These are phyloP conservation scores for Moricandia moricandioides DNA, from an alignment of 345 rosid genomes.

Conservation along the genomic window DNA sequence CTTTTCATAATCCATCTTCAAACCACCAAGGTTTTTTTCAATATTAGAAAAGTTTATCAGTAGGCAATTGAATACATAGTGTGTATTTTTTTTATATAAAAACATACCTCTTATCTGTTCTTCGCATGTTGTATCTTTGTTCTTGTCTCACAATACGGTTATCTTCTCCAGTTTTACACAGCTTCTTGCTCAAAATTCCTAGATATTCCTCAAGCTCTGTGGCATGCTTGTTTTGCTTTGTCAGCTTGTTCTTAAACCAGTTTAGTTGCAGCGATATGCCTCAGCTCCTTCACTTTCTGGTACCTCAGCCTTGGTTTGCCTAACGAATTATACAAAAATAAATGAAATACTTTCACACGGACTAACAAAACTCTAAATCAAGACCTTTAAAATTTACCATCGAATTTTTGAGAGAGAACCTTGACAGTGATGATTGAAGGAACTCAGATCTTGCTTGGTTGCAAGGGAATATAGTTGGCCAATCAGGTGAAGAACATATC, in stretches of 20 bases:
- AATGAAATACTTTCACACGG: neutral
- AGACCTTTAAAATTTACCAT: neutral
- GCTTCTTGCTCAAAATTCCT: conserved; percentile 48
- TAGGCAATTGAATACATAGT: neutral
- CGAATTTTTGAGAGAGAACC: conserved; percentile 42
- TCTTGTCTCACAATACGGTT: too few species aligned
- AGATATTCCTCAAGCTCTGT: conserved; percentile 58
- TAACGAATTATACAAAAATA: too few species aligned
- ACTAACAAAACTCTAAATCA: neutral
- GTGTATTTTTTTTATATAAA: neutral
- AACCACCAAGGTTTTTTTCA: too few species aligned
- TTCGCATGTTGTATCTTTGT: too few species aligned
- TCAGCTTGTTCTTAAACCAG: conserved; percentile 46
- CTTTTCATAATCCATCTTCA: conserved; percentile 72
- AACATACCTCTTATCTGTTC: conserved; percentile 22
- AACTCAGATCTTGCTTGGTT: conserved; percentile 58
- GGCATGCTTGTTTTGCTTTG: conserved; percentile 40
- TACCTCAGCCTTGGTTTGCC: conserved; percentile 42
- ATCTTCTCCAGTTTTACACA: too few species aligned
- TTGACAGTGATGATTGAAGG: conserved; percentile 58
- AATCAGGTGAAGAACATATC: conserved; percentile 41
- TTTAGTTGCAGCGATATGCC: too few species aligned
- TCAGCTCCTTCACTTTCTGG: conserved; percentile 29
- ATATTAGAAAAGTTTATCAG: neutral
- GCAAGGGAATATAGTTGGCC: conserved; percentile 84